A percentile compares a stretch with the other conserved stretches of the same genome.
These are phyloP conservation scores for Ganoderma sp. DNA, from an alignment of 1,284 basidiomycete genomes.

Conservation along the genomic window DNA sequence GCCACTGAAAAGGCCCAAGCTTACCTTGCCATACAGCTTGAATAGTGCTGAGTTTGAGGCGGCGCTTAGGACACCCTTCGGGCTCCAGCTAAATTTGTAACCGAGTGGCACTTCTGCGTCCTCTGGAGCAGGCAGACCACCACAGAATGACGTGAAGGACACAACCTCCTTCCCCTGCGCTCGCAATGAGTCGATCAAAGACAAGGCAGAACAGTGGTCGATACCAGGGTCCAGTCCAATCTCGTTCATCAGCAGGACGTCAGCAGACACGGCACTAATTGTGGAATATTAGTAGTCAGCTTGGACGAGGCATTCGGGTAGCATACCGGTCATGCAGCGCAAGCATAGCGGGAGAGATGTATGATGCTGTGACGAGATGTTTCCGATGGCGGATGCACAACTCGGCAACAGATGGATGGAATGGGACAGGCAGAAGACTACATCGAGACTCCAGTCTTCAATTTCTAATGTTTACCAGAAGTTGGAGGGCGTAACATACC, in stretches of 20 bases:
- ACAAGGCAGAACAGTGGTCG: constrained; percentile 91
- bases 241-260: constrained; percentile 87
- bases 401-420: constrained; percentile 81
- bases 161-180: constrained; percentile 66
- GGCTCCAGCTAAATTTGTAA: constrained; percentile 97
- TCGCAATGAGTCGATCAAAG: constrained; percentile 68
- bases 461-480: not conserved
- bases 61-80: constrained; percentile 85
- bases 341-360: constrained; percentile 85
- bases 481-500: constrained; percentile 48
- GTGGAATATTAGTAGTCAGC: not conserved
- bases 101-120: constrained; percentile 70
- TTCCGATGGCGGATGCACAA: constrained; percentile 77
- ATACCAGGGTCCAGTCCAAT: constrained; percentile 97
- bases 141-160: constrained; percentile 93
- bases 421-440: constrained; percentile 80
- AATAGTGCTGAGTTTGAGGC: constrained; percentile 82
- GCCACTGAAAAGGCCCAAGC: constrained; percentile 22
- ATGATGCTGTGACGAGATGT: constrained; percentile 92
- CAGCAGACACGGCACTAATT: constrained; percentile 66
- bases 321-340: constrained; percentile 68
- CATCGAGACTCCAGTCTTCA: not conserved
- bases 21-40: constrained; percentile 63
- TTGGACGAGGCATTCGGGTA: not conserved
- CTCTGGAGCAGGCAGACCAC: constrained; percentile 88